A percentile compares a stretch with the other conserved stretches of the same genome.
These are phyloP conservation scores for Fragilariopsis cylindrus DNA, from an alignment of 108 stramenopile genomes.

Conservation along the genomic window DNA sequence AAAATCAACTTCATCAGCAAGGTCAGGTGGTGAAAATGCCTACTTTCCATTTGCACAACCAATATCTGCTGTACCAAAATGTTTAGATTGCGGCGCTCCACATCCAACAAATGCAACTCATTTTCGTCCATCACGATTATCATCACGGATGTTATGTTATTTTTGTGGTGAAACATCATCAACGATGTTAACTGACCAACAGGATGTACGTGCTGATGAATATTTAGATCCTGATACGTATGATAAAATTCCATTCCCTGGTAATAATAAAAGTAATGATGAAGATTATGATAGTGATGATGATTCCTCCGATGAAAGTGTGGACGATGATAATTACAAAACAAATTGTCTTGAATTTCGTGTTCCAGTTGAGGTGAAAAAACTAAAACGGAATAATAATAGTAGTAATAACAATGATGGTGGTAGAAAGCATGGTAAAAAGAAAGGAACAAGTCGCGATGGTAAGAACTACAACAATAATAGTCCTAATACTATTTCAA, in stretches of 20 bases:
- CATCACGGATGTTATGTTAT: slow-evolving; percentile 35
- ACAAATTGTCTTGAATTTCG: slow-evolving; percentile 5
- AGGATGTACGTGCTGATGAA: slow-evolving; percentile 21
- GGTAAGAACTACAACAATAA: slow-evolving; percentile 12
- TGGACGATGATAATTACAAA: neutral
- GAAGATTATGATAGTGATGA: neutral
- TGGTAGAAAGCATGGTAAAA: neutral
- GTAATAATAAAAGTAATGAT: neutral
- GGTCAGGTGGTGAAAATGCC: neutral
- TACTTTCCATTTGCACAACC: neutral
- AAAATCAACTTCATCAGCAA: neutral
- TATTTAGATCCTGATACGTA: slow-evolving; percentile 8
- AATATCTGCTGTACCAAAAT: slow-evolving; percentile 42
- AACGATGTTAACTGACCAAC: slow-evolving; percentile 27
- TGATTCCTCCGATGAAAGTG: neutral
- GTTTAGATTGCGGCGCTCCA: slow-evolving; percentile 57
- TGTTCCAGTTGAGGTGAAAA: neutral
- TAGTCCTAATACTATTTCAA: neutral
- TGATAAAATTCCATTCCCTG: neutral
- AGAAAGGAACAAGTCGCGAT: slow-evolving; percentile 1
- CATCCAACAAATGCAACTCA: slow-evolving; percentile 45
- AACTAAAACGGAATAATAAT: neutral
- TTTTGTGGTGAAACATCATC: slow-evolving; percentile 45
- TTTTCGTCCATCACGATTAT: slow-evolving; percentile 11
- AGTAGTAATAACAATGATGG: neutral